Base-by-base conservation (phyloP, 495 filamentous ascomycete species). In the Choiromyces venosus region DNA sequence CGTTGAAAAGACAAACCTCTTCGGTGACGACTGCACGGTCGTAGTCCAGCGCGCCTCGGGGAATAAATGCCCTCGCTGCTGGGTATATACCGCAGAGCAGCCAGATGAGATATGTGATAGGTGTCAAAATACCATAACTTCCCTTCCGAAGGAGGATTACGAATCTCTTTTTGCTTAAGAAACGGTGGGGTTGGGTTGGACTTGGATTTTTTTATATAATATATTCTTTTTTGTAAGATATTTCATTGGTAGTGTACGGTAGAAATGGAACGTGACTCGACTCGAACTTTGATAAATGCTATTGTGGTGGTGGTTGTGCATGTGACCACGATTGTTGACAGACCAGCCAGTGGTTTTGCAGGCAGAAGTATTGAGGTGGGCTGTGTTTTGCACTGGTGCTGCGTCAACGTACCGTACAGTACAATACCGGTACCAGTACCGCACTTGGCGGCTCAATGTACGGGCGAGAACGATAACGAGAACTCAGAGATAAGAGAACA, bases 51-150 rank as follows among this genome's bases (percentile, higher is more conserved):
- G 89, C n/a, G 89, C 93, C 0, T 84, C 84, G 73, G 84, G 87
- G 5, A 70, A 83, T 64, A 98, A 98, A 80, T 98, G 94, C 78
- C 85, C 87, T 4, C 87, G 94, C 65, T 97, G 95, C 83, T 97
- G 95, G 95, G 88, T 90, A 71, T 96, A 91, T 83, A 86, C 88
- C 29, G 86, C 87, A 36, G 82, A 84, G 14, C 80, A 82, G 44
- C 86, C 89, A 81, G 88, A 90, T 29, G 82, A 82, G 72, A 83
- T 96, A 66, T 97, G 94, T 82, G 82, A 82, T 68, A 85, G 93
- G 77, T 97, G 94, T 82, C 87, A 90, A 72, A 85, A 88, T 46
- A 72, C 61, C 5, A 56, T 77, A 35, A 46, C 19, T 21, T 37
- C 37, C 18, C 76, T 71, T 44, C 61, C 74, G 69, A 38, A 69